phyloP scores from a whole-genome alignment of 208 protist genomes.

The Trypanosoma boissoni region DNA sequence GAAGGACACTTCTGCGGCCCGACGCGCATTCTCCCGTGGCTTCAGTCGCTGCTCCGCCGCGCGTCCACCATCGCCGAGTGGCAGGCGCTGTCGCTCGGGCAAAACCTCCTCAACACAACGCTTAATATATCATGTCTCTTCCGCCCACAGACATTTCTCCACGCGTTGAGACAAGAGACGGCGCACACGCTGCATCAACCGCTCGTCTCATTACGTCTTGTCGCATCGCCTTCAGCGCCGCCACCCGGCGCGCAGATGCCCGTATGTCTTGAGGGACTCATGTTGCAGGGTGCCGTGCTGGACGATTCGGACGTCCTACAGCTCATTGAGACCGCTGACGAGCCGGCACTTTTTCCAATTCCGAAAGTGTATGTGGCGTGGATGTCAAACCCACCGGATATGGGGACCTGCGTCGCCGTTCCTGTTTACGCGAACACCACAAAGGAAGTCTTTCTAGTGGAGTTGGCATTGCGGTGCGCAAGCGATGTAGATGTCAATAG shows the following conservation, averaged over 20 bases:
- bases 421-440: slow-evolving; percentile 86
- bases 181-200: slow-evolving; percentile 69
- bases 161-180: slow-evolving; percentile 95
- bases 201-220: slow-evolving; percentile 79
- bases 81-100: slow-evolving; percentile 41
- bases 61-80: slow-evolving; percentile 76
- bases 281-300: slow-evolving; percentile 85
- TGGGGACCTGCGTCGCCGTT: slow-evolving; percentile 38
- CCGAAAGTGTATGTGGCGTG: slow-evolving; percentile 73
- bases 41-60: slow-evolving; percentile 82
- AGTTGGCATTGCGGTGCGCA: slow-evolving; percentile 83
- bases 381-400: slow-evolving; percentile 30
- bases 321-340: slow-evolving; percentile 77
- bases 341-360: slow-evolving; percentile 74
- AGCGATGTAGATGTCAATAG: slow-evolving; percentile 42
- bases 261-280: slow-evolving; percentile 67
- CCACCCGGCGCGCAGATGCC: slow-evolving; percentile 41
- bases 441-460: slow-evolving; percentile 82
- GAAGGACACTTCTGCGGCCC: slow-evolving; percentile 85
- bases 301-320: slow-evolving; percentile 66
- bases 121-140: slow-evolving; percentile 90
- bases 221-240: slow-evolving; percentile 47
- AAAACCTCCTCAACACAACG: slow-evolving; percentile 61
- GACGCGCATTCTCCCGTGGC: slow-evolving; percentile 73
- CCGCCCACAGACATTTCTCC: slow-evolving; percentile 93